Evolutionary conservation across 1,139 yeast species (phyloP), one percentile per base, ranked within the genome.

Genomic region (Protomyces lactucae-debilis): DNA sequence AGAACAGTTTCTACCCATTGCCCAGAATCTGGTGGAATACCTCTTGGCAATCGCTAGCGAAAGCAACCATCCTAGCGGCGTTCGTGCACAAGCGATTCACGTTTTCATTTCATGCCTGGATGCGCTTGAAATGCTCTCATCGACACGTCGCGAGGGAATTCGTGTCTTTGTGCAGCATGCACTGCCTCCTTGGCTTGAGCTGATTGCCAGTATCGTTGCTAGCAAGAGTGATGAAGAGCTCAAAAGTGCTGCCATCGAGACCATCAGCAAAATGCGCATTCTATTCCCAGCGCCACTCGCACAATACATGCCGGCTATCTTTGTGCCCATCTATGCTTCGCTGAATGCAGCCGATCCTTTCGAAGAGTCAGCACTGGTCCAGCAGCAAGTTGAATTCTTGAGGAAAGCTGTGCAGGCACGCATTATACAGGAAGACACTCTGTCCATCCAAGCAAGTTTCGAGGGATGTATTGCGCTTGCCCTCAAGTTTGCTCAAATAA

Each of bases 31-130:
- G 53, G 64, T 61, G 16, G 51, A 43, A n/a, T 39, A 52, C 35
- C 45, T 66, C 25, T 45, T 56, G 18, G 14, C 21, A 14, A 57
- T 66, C 4, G 46, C 57, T 25, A 39, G 55, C 12, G 48, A 45
- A 16, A 63, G 18, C 16, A 35, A 39, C 23, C 51, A 52, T 36
- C 43, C 40, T 37, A 52, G 36, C 6, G 54, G 39, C 6, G 45
- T 57, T n/a, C 36, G 63, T 25, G 57, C 51, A 12, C 61, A 57
- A 14, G 64, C 67, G 6, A 51, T 66, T 6, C 56, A 55, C 12
- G 60, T 65, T 32, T 66, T 66, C 53, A 52, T 60, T 37, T 65
- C 68, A 3, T 66, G 67, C 40, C 39, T 66, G 32, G 68, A 66
- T 35, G 43, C 63, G 14, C 45, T 65, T 23, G 68, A 65, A 48